Evolutionary conservation across 768 basidiomycete genomes (phyloP).

Genomic region (Mycena epipterygia): DNA sequence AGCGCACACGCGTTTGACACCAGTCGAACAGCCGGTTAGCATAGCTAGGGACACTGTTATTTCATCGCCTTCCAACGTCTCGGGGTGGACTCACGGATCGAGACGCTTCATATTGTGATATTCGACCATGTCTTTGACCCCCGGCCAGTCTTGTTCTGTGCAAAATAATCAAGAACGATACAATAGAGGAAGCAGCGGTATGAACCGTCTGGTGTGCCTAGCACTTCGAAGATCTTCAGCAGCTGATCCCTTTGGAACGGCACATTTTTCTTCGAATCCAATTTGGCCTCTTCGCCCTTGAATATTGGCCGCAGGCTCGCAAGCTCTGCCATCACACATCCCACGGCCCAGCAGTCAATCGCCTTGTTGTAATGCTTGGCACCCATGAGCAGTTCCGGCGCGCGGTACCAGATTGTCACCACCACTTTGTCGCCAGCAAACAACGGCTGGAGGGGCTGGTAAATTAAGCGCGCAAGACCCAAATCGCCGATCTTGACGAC

Average conservation of each 20-base stretch:
- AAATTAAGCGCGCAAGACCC: constrained; percentile 91
- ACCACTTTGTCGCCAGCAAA: constrained; percentile 98
- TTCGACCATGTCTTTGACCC: constrained; percentile 88
- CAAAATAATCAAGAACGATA: constrained; percentile 12
- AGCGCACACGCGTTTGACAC: constrained; percentile 77
- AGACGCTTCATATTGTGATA: constrained; percentile 86
- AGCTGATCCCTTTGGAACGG: constrained; percentile 98
- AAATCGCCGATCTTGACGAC: constrained; percentile 99
- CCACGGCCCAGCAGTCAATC: constrained; percentile 97
- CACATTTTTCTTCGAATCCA: constrained; percentile 96
- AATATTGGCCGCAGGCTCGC: constrained; percentile 96
- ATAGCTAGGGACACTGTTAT: constrained; percentile 42
- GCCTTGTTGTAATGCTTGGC: constrained; percentile 98
- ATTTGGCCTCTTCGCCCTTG: constrained; percentile 98
- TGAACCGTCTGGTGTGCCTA: constrained; percentile 90
- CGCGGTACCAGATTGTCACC: constrained; percentile 99
- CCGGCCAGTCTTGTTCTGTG: constrained; percentile 90
- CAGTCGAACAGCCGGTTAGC: constrained; percentile 78
- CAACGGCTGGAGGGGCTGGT: constrained; percentile 91
- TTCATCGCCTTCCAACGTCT: not conserved
- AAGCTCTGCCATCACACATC: constrained; percentile 97
- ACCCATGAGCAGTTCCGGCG: constrained; percentile 95
- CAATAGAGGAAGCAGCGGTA: constrained; percentile 18
- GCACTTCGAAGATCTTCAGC: constrained; percentile 94
- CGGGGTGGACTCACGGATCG: constrained; percentile 67